These are phyloP conservation scores for Paraurostyla sp. DNA, from an alignment of 73 alveolate species.

Conservation along the genomic window DNA sequence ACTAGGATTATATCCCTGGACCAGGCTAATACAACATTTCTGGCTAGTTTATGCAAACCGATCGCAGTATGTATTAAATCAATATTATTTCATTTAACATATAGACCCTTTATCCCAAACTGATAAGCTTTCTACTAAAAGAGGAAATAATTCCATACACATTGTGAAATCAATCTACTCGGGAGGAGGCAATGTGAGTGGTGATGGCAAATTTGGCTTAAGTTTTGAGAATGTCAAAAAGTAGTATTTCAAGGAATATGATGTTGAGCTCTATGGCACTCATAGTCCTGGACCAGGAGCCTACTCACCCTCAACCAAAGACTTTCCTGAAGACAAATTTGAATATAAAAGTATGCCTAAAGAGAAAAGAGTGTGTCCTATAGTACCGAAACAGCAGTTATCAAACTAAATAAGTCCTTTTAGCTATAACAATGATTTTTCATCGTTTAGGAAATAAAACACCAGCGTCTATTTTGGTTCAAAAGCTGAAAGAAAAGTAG, in stretches of 20 bases:
- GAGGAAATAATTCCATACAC: neutral
- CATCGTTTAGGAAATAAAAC: conserved; percentile 7
- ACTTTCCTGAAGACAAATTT: conserved; percentile 11
- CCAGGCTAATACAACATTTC: conserved; percentile 22
- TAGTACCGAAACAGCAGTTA: conserved; percentile 40
- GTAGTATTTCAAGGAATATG: conserved; percentile 42
- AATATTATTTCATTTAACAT: neutral
- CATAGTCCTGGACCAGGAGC: conserved; percentile 61
- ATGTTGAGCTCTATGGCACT: conserved; percentile 27
- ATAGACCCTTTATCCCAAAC: too few relatives aligned
- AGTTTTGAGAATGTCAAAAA: conserved; percentile 13
- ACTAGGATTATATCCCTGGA: conserved; percentile 31
- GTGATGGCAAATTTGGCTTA: conserved; percentile 49
- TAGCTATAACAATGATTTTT: conserved; percentile 1
- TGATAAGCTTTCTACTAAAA: neutral
- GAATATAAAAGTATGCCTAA: conserved; percentile 13
- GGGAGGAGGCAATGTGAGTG: neutral
- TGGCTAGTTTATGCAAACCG: neutral
- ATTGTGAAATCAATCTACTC: neutral
- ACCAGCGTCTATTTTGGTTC: neutral
- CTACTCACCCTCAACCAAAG: conserved; percentile 18
- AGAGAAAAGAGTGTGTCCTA: conserved; percentile 57
- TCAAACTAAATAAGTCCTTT: neutral
- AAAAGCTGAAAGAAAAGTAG: conserved; percentile 33
- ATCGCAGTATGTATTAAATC: neutral